These are phyloP conservation scores for Hymenotorrendiella dingleyae DNA, from an alignment of 2,329 filamentous ascomycete species.

Conservation along the genomic window DNA sequence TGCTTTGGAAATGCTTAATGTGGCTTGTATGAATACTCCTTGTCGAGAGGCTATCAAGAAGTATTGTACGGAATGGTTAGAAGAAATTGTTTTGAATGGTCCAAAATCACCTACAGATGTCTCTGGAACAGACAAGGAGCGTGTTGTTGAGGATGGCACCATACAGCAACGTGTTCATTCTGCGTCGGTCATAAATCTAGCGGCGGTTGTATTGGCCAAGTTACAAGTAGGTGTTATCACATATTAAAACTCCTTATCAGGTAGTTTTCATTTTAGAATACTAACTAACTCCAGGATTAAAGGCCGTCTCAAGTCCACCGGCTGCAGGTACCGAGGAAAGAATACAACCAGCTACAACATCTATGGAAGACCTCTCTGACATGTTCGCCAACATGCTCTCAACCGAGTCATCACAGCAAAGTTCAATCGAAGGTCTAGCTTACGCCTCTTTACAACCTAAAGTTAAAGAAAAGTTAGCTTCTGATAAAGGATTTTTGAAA, in stretches of 20 bases:
- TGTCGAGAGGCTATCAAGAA: conserved; percentile 81
- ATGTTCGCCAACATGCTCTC: conserved; percentile 63
- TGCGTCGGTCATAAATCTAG: conserved; percentile 55
- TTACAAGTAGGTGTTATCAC: conserved; percentile 45
- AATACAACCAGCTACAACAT: conserved; percentile 47
- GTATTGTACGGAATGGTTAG: conserved; percentile 81
- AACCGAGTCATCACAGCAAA: conserved; percentile 53
- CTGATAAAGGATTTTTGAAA: conserved; percentile 62
- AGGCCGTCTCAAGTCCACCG: conserved; percentile 29
- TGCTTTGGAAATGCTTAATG: conserved; percentile 83
- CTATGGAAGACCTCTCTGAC: conserved; percentile 58
- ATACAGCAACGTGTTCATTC: conserved; percentile 42
- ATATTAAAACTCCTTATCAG: background rate
- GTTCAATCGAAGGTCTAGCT: conserved; percentile 83
- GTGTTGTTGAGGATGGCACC: conserved; percentile 25
- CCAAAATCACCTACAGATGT: conserved; percentile 44
- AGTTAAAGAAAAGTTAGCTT: conserved; percentile 74
- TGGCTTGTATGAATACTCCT: conserved; percentile 76
- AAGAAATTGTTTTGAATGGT: conserved; percentile 72
- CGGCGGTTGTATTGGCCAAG: conserved; percentile 73
- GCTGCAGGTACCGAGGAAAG: conserved; percentile 32
- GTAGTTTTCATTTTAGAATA: too few species aligned
- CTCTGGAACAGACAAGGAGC: conserved; percentile 8
- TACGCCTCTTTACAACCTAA: conserved; percentile 83
- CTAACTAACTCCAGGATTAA: conserved; percentile 32